These are phyloP conservation scores for Chlorella sp. DNA, from an alignment of 139 green algal genomes.

Conservation along the genomic window DNA sequence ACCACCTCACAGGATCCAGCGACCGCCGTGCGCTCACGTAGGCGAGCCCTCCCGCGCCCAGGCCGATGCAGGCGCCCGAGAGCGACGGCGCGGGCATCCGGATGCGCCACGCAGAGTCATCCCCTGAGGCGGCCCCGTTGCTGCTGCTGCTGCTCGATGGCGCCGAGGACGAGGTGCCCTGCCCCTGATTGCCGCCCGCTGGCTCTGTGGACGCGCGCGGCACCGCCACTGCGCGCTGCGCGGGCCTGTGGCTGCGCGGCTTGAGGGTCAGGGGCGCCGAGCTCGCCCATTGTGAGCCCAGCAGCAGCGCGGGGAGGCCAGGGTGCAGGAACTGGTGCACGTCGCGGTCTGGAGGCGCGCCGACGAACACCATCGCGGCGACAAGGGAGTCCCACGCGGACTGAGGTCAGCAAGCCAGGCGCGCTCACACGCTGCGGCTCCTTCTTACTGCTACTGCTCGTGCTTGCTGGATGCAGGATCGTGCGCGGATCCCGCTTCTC, in stretches of 20 bases:
- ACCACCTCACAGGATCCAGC: no score
- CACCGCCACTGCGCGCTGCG: no score
- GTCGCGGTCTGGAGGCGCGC: background rate
- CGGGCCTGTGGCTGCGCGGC: background rate
- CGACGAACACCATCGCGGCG: background rate
- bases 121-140: background rate
- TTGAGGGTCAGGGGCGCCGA: no score
- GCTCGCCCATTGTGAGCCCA: background rate
- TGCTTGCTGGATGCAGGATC: no score
- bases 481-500: no score
- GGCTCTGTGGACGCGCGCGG: no score
- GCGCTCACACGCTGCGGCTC: no score
- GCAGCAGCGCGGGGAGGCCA: background rate
- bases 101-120: background rate
- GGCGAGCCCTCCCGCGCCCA: background rate
- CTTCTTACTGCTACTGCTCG: no score
- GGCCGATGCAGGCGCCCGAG: background rate
- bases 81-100: background rate
- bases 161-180: background rate
- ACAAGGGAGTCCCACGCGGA: no score
- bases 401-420: no score
- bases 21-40: slow-evolving; percentile 2
- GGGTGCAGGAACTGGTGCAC: background rate
- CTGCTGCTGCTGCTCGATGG: background rate
- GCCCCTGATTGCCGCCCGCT: background rate